These are phyloP conservation scores for Podospora pseudopauciseta DNA, from an alignment of 495 filamentous ascomycete species.

Conservation along the genomic window DNA sequence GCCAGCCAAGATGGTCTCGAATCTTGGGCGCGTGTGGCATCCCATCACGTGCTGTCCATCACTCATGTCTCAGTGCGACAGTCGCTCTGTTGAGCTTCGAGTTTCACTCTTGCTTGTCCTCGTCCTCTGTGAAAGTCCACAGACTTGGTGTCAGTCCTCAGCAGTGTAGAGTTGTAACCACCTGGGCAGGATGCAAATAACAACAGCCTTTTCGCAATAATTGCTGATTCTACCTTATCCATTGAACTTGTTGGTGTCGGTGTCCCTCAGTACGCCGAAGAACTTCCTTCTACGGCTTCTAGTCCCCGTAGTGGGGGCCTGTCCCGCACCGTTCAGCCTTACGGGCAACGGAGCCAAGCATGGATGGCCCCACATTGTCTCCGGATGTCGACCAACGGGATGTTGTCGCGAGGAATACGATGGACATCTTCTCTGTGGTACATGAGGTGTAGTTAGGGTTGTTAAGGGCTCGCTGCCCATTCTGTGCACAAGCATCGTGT, in stretches of 20 bases:
- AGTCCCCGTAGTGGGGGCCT: background rate
- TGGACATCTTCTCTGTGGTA: background rate
- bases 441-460: background rate
- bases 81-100: background rate
- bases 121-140: background rate
- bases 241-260: background rate
- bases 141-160: background rate
- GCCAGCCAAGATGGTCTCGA: background rate
- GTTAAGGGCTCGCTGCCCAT: background rate
- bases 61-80: background rate
- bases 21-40: background rate
- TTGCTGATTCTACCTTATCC: background rate
- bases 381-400: constrained; percentile 7
- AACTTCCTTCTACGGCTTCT: background rate
- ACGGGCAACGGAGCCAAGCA: background rate
- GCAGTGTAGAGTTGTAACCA: no score
- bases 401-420: constrained; percentile 12
- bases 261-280: background rate
- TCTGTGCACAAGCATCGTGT: background rate
- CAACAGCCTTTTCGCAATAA: background rate
- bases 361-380: background rate
- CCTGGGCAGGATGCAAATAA: background rate
- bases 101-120: background rate
- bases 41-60: background rate
- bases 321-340: constrained; percentile 1